Base-by-base conservation (phyloP, 2,329 filamentous ascomycete genomes). In the Laburnicola sp. region DNA sequence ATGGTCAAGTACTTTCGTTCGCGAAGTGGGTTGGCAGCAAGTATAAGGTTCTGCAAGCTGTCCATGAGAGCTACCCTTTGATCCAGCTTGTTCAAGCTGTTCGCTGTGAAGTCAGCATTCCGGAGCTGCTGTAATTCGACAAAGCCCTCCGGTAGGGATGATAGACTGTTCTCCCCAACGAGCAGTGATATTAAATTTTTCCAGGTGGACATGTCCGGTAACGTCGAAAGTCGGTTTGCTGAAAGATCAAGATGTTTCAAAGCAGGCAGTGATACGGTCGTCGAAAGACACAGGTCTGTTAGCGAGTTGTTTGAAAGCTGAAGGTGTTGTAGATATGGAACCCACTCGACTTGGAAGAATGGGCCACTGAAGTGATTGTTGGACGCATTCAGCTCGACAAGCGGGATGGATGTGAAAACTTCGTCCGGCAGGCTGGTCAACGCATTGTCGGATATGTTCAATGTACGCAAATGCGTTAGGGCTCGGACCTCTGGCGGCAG, bases 11-110 rank as follows among this genome's bases (percentile, higher is more conserved):
- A 91, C 68, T 91, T 96, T 68, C 88, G 91, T 68, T 97, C 91
- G 10, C 89, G 82, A 10, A 99, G 76, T 0, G 94, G 94, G 64
- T 99, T 99, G n/a, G 91, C 91, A 37, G 86, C 86, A 28, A 99
- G 78, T 3, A 86, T 85, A 36, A 97, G 81, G 67, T 86, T 86
- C 21, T 85, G 81, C 7, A 99, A 76, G 38, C 75, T 85, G 4
- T 90, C 84, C 91, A 97, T 96, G 25, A 83, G 77, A 4, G 87
- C 88, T 51, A 97, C 83, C 57, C 85, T 86, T 0, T 89, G 81
- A 27, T 94, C 89, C 6, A 99, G 72, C 9, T 83, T 78, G 2
- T 84, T 84, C 41, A 99, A 84, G 57, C 94, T 85, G 65, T 99
- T 99, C 59, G 87, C 86, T 0, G 88, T 89, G 58, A 97, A 87